Conservation (phyloP, 2,329 filamentous ascomycete genomes). For the Penicillium sp. region DNA sequence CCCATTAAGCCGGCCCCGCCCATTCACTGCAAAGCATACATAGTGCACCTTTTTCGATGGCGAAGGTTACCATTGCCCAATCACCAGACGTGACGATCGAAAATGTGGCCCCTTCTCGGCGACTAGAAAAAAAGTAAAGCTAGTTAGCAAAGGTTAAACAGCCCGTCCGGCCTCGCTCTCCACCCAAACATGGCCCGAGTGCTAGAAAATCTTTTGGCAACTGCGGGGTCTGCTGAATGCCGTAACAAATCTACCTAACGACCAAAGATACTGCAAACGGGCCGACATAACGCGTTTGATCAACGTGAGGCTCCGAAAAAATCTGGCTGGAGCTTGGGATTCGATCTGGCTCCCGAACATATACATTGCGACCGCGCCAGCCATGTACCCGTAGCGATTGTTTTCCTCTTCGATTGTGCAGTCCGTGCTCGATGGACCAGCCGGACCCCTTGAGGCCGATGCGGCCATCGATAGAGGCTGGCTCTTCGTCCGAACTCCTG, state of each 20-base stretch:
- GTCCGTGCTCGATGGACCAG: background rate
- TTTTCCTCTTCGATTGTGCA: background rate
- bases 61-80: background rate
- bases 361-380: background rate
- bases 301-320: background rate
- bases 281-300: background rate
- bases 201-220: background rate
- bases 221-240: background rate
- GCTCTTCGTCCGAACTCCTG: background rate
- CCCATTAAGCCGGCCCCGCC: background rate
- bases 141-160: background rate
- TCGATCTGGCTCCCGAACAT: background rate
- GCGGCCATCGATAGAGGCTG: background rate
- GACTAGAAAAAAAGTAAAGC: background rate
- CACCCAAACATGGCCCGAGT: constrained; percentile 5
- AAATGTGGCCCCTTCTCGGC: background rate
- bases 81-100: background rate
- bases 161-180: background rate
- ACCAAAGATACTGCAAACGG: background rate
- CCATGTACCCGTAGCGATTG: background rate
- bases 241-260: background rate
- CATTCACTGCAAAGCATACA: background rate
- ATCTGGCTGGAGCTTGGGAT: background rate
- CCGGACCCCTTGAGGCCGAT: background rate
- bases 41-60: background rate